A percentile compares a stretch with the other conserved stretches of the same genome.
phyloP scores from a whole-genome alignment of 768 basidiomycete species.

The Boletus subparvulus region DNA sequence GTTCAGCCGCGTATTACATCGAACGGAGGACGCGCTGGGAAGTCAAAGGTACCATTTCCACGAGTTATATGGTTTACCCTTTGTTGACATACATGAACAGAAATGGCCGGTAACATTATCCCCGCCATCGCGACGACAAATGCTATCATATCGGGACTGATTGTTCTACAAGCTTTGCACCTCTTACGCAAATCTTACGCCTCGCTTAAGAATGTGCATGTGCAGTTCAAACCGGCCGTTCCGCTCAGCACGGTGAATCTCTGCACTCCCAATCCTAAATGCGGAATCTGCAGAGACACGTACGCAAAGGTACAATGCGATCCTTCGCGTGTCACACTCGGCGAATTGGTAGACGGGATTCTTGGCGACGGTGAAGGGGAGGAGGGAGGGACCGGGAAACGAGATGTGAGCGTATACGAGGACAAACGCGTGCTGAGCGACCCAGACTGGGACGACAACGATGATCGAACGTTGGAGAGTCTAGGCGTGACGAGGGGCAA shows the following conservation, averaged over 20 bases:
- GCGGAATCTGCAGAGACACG: slow-evolving; percentile 84
- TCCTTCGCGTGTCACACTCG: slow-evolving; percentile 61
- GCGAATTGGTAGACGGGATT: slow-evolving; percentile 69
- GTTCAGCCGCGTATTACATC: slow-evolving; percentile 89
- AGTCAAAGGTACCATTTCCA: slow-evolving; percentile 71
- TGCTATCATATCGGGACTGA: slow-evolving; percentile 92
- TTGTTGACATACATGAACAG: slow-evolving; percentile 39
- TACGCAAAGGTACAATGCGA: slow-evolving; percentile 79
- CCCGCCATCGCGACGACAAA: slow-evolving; percentile 99
- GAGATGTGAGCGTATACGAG: slow-evolving; percentile 83
- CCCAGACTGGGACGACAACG: slow-evolving; percentile 92
- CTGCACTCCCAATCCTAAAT: slow-evolving; percentile 68
- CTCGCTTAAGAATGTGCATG: slow-evolving; percentile 69
- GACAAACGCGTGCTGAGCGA: slow-evolving; percentile 86
- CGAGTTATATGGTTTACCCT: background rate
- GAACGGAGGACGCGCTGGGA: slow-evolving; percentile 90
- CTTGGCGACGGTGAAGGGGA: slow-evolving; percentile 50
- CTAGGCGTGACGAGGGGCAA: slow-evolving; percentile 78
- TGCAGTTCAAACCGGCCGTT: slow-evolving; percentile 73
- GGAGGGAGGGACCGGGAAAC: slow-evolving; percentile 35
- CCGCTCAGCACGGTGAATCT: slow-evolving; percentile 72
- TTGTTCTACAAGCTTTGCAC: slow-evolving; percentile 90
- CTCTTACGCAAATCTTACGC: slow-evolving; percentile 67
- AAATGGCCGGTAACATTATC: slow-evolving; percentile 99
- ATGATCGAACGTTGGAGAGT: slow-evolving; percentile 75